Evolutionary conservation across 2,329 filamentous ascomycete species (phyloP).

Genomic region (Arthrobotrys sinensis): DNA sequence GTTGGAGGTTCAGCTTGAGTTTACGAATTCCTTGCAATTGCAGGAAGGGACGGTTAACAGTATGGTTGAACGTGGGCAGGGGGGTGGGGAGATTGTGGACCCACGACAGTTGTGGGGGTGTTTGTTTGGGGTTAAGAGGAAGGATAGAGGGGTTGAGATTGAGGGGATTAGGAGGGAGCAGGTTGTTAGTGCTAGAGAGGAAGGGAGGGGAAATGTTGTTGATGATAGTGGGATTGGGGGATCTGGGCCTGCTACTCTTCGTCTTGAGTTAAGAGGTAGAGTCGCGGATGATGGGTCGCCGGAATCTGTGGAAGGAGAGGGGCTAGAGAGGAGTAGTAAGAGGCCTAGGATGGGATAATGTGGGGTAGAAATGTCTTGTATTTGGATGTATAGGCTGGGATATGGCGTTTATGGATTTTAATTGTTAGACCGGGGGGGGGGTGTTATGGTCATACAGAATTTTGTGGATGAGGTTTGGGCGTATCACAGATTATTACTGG

Average conservation of each 20-base stretch:
- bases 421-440: neutral
- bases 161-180: constrained; percentile 67
- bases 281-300: no score
- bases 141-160: constrained; percentile 49
- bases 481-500: neutral
- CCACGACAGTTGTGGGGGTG: constrained; percentile 89
- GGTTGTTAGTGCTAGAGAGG: constrained; percentile 70
- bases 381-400: no score
- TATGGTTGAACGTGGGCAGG: constrained; percentile 79
- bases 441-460: neutral
- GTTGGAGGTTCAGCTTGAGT: constrained; percentile 78
- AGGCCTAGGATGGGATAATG: neutral
- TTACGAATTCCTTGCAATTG: constrained; percentile 86
- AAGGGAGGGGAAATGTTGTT: constrained; percentile 63
- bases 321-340: constrained; percentile 2
- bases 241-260: constrained; percentile 1
- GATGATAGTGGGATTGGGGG: constrained; percentile 36
- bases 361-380: no score
- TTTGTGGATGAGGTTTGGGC: neutral
- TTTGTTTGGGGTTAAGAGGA: constrained; percentile 77
- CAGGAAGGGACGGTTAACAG: constrained; percentile 78
- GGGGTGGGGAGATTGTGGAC: constrained; percentile 83
- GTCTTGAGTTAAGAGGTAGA: constrained; percentile 19
- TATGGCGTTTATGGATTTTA: neutral
- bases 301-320: neutral